Conservation (phyloP, 257 asterid genomes). For the Fraxinus americana region DNA sequence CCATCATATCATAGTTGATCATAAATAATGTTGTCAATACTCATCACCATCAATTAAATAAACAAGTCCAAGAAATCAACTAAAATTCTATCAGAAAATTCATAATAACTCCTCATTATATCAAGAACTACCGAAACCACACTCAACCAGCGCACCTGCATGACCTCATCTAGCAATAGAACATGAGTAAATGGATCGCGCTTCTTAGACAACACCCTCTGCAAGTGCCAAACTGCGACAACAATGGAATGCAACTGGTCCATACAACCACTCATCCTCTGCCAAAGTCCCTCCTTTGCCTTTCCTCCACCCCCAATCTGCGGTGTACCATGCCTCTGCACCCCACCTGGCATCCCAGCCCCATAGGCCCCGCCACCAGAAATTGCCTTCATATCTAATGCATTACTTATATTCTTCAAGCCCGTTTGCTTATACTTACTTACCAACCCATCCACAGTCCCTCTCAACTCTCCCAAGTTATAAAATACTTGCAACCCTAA, state of each 20-base stretch:
- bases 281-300: conserved; percentile 96
- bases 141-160: conserved; percentile 51
- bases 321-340: conserved; percentile 91
- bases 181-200: conserved; percentile 96
- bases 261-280: conserved; percentile 86
- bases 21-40: neutral
- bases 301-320: conserved; percentile 84
- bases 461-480: conserved; percentile 94
- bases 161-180: conserved; percentile 86
- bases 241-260: conserved; percentile 82
- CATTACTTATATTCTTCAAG: conserved; percentile 67
- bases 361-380: conserved; percentile 62
- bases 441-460: conserved; percentile 83
- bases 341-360: conserved; percentile 88
- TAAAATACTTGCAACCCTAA: conserved; percentile 95
- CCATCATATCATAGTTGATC: neutral
- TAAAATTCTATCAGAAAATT: conserved; percentile 3
- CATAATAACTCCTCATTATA: neutral
- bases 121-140: neutral
- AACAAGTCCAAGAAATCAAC: neutral
- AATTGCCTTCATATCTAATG: conserved; percentile 94
- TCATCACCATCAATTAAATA: neutral
- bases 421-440: conserved; percentile 85
- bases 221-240: conserved; percentile 96
- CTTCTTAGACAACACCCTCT: conserved; percentile 96